Conservation (phyloP, 768 basidiomycete species). For the Auricularia sp. region DNA sequence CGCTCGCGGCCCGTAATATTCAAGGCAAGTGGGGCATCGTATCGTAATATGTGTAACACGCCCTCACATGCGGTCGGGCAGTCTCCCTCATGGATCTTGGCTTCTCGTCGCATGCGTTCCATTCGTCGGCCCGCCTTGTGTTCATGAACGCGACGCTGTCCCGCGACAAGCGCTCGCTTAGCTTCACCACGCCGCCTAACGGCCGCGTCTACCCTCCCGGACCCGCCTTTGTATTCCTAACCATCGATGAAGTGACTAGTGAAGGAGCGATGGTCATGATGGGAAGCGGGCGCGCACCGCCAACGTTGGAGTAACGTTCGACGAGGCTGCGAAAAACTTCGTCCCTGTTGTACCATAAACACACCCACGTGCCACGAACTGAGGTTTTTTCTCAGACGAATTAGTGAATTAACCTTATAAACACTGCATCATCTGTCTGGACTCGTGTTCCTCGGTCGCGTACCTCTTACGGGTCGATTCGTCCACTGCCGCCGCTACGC, state of each 20-base stretch:
- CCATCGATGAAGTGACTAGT: conserved; percentile 19
- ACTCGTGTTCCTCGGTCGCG: too few relatives aligned
- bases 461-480: too few relatives aligned
- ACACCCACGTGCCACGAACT: too few relatives aligned
- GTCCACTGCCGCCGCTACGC: too few relatives aligned
- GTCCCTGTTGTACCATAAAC: too few relatives aligned
- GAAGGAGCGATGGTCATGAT: conserved; percentile 17
- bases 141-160: conserved; percentile 22
- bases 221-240: conserved; percentile 20
- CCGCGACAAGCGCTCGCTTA: conserved; percentile 20
- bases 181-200: conserved; percentile 19
- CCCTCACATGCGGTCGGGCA: conserved; percentile 5
- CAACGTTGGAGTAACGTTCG: background rate
- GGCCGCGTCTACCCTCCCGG: conserved; percentile 26
- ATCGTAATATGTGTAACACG: too few relatives aligned
- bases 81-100: conserved; percentile 28
- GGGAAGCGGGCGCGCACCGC: conserved; percentile 19
- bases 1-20: conserved; percentile 8
- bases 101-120: conserved; percentile 29
- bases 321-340: too few relatives aligned
- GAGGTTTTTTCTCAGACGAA: too few relatives aligned
- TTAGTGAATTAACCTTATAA: too few relatives aligned
- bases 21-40: conserved; percentile 3
- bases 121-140: conserved; percentile 3
- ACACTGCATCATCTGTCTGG: too few relatives aligned